These are phyloP conservation scores for Pholiota microspora DNA, from an alignment of 768 basidiomycete genomes.

Conservation along the genomic window DNA sequence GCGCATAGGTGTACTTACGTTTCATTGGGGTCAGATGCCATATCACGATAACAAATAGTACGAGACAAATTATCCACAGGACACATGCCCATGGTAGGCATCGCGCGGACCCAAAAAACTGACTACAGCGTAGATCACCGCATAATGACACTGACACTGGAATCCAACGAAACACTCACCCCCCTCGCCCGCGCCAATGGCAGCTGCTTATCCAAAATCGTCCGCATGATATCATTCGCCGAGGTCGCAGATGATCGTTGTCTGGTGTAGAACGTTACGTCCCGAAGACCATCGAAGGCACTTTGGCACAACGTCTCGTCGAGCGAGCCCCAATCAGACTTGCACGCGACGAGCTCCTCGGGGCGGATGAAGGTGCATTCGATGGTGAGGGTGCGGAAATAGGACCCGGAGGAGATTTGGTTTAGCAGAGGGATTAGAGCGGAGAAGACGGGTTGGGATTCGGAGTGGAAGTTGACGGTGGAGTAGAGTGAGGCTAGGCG, in stretches of 20 bases:
- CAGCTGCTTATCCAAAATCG: constrained; percentile 16
- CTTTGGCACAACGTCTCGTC: constrained; percentile 10
- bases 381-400: constrained; percentile 14
- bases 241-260: not conserved
- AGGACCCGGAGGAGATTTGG: constrained; percentile 14
- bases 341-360: constrained; percentile 17
- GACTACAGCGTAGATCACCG: not conserved
- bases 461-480: constrained; percentile 22
- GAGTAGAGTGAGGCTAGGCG: constrained; percentile 15
- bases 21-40: no score
- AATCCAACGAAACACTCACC: constrained; percentile 11
- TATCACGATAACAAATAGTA: no score
- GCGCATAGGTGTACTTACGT: no score
- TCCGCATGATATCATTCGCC: constrained; percentile 7
- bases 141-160: not conserved
- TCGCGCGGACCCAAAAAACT: not conserved
- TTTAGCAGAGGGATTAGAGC: constrained; percentile 13
- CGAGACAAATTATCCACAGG: no score
- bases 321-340: constrained; percentile 16
- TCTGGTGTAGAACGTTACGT: constrained; percentile 15
- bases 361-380: constrained; percentile 21
- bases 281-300: constrained; percentile 9
- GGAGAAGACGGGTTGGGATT: constrained; percentile 12
- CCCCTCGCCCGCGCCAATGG: constrained; percentile 14
- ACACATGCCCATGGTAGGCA: no score